phyloP scores from a whole-genome alignment of 345 rosid species.

The Toxicodendron radicans region DNA sequence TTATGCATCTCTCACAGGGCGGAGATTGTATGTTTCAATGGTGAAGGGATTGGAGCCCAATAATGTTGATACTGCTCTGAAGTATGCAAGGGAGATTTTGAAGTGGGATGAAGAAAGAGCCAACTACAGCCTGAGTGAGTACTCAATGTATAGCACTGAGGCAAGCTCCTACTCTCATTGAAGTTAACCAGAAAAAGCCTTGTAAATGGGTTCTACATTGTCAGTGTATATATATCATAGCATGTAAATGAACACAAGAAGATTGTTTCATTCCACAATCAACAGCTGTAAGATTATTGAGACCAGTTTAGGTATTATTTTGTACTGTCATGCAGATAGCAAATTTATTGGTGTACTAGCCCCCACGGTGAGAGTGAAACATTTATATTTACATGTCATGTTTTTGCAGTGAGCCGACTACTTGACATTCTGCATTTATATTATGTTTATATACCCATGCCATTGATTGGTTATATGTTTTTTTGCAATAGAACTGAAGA shows the following conservation, averaged over 20 bases:
- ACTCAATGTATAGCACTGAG: slow-evolving; percentile 56
- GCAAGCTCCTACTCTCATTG: slow-evolving; percentile 51
- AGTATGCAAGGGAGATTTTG: slow-evolving; percentile 80
- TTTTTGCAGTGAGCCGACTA: neutral
- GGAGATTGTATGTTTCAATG: slow-evolving; percentile 62
- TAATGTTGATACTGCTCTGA: slow-evolving; percentile 58
- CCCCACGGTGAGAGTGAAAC: neutral
- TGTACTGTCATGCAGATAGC: neutral
- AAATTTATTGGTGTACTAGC: slow-evolving; percentile 10
- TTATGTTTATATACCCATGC: neutral
- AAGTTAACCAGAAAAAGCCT: neutral
- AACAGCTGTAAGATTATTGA: slow-evolving; percentile 9
- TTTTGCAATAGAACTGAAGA: neutral
- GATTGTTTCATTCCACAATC: neutral
- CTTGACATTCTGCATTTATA: neutral
- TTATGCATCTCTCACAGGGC: slow-evolving; percentile 65
- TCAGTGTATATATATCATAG: slow-evolving; percentile 18
- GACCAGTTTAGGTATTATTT: neutral
- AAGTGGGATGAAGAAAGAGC: slow-evolving; percentile 89
- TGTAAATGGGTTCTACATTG: slow-evolving; percentile 13
- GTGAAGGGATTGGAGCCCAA: slow-evolving; percentile 70
- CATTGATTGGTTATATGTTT: neutral
- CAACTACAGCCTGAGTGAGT: slow-evolving; percentile 55
- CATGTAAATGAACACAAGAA: slow-evolving; percentile 11
- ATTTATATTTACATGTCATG: neutral